Conservation (phyloP, 306 rosid genomes). For the Lathyrus oleraceus region DNA sequence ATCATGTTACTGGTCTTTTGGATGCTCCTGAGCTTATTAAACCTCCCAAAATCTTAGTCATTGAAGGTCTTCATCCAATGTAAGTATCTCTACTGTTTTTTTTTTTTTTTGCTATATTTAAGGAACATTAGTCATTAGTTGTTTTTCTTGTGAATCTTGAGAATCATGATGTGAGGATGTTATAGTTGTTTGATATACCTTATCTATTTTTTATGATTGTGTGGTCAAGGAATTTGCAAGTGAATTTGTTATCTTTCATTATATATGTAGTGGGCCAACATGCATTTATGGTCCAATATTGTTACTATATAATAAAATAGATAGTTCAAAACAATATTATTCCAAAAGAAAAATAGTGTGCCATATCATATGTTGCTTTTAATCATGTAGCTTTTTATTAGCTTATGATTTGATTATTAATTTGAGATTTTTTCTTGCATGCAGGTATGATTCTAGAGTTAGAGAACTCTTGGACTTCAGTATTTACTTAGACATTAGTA, state of each 20-base stretch:
- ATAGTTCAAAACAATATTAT: too few species aligned
- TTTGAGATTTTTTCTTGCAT: slow-evolving; percentile 9
- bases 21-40: slow-evolving; percentile 95
- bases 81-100: slow-evolving; percentile 41
- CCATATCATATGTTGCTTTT: too few species aligned
- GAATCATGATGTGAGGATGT: slow-evolving; percentile 25
- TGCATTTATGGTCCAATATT: slow-evolving; percentile 14
- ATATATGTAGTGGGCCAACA: slow-evolving; percentile 46
- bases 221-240: slow-evolving; percentile 46
- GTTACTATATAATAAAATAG: background rate
- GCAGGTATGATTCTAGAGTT: slow-evolving; percentile 85
- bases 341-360: background rate
- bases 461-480: slow-evolving; percentile 97
- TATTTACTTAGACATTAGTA: slow-evolving; percentile 96
- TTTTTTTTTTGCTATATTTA: background rate
- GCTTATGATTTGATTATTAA: slow-evolving; percentile 17
- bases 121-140: slow-evolving; percentile 10
- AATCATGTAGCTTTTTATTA: background rate
- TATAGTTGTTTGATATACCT: slow-evolving; percentile 39
- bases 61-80: slow-evolving; percentile 99
- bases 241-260: slow-evolving; percentile 35
- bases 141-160: slow-evolving; percentile 33
- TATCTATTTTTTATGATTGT: slow-evolving; percentile 45
- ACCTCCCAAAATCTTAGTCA: slow-evolving; percentile 95
- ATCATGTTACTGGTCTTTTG: slow-evolving; percentile 91